A percentile compares a stretch with the other conserved stretches of the same genome.
phyloP scores from a whole-genome alignment of 345 rosid genomes.

The Syzygium oleosum region DNA sequence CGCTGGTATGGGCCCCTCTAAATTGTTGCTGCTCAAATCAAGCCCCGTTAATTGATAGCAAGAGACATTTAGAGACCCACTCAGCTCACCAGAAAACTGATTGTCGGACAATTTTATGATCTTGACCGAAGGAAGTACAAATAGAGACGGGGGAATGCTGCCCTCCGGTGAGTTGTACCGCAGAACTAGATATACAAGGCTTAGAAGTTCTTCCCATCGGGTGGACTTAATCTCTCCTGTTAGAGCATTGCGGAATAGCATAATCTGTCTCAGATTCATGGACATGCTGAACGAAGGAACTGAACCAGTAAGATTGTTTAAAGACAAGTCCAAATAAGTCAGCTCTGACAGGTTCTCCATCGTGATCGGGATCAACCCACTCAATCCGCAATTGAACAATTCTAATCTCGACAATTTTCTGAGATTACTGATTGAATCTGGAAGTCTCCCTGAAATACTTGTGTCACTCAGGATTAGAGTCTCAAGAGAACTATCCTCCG shows the following conservation, averaged over 20 bases:
- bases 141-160: slow-evolving; percentile 11
- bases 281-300: slow-evolving; percentile 13
- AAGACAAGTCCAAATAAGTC: slow-evolving; percentile 18
- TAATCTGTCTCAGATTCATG: slow-evolving; percentile 9
- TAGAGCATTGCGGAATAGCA: slow-evolving; percentile 13
- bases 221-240: slow-evolving; percentile 13
- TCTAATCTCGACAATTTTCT: slow-evolving; percentile 8
- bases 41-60: slow-evolving; percentile 4
- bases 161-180: slow-evolving; percentile 16
- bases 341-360: slow-evolving; percentile 10
- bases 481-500: slow-evolving; percentile 5
- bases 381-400: slow-evolving; percentile 5
- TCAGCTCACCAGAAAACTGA: slow-evolving; percentile 13
- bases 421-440: slow-evolving; percentile 20
- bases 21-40: slow-evolving; percentile 27
- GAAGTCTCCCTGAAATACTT: slow-evolving; percentile 14
- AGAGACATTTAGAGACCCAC: neutral
- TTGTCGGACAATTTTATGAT: slow-evolving; percentile 5
- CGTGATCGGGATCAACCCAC: slow-evolving; percentile 18
- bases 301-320: slow-evolving; percentile 15
- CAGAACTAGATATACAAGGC: slow-evolving; percentile 14
- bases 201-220: slow-evolving; percentile 14
- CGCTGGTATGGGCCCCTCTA: slow-evolving; percentile 21
- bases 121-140: slow-evolving; percentile 4
- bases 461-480: slow-evolving; percentile 6